Conservation (phyloP, 192 early-diverging fungal species). For the Coemansia guatemalensis region DNA sequence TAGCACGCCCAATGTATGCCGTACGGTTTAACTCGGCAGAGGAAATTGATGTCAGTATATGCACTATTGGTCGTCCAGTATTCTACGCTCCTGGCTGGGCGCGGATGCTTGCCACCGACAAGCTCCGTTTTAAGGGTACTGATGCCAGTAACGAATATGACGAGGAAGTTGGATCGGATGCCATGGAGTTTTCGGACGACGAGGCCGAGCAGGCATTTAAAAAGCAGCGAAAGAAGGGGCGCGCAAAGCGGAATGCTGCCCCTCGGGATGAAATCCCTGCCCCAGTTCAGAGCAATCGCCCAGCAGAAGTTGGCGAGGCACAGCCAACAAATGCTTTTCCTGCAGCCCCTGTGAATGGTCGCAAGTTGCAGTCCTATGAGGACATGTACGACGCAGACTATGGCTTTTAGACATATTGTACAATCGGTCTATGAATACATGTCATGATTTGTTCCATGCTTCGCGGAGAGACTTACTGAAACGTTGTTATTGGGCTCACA, state of each 20-base stretch:
- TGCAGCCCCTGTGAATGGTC: slow-evolving; percentile 15
- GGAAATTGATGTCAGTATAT: slow-evolving; percentile 58
- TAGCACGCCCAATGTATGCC: slow-evolving; percentile 77
- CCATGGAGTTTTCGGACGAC: slow-evolving; percentile 95
- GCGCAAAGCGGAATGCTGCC: slow-evolving; percentile 25
- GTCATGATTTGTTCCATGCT: too few relatives aligned
- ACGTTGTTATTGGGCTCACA: too few relatives aligned
- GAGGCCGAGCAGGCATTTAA: slow-evolving; percentile 75
- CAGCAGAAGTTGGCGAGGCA: too few relatives aligned
- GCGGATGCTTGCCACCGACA: slow-evolving; percentile 64
- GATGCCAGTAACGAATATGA: slow-evolving; percentile 94
- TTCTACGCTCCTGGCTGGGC: slow-evolving; percentile 65
- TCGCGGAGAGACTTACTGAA: too few relatives aligned
- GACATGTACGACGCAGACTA: slow-evolving; percentile 44
- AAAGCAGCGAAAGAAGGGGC: slow-evolving; percentile 51
- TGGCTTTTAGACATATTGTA: slow-evolving; percentile 26
- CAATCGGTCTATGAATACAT: neutral
- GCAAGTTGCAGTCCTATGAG: slow-evolving; percentile 42
- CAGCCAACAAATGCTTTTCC: neutral
- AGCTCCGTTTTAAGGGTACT: slow-evolving; percentile 71
- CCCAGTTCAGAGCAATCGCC: neutral
- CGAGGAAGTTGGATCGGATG: slow-evolving; percentile 83
- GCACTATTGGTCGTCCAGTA: slow-evolving; percentile 55
- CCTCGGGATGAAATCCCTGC: neutral
- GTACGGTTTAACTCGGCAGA: slow-evolving; percentile 67